These are phyloP conservation scores for Blastocystis sp. DNA, from an alignment of 352 stramenopile genomes.

Conservation along the genomic window DNA sequence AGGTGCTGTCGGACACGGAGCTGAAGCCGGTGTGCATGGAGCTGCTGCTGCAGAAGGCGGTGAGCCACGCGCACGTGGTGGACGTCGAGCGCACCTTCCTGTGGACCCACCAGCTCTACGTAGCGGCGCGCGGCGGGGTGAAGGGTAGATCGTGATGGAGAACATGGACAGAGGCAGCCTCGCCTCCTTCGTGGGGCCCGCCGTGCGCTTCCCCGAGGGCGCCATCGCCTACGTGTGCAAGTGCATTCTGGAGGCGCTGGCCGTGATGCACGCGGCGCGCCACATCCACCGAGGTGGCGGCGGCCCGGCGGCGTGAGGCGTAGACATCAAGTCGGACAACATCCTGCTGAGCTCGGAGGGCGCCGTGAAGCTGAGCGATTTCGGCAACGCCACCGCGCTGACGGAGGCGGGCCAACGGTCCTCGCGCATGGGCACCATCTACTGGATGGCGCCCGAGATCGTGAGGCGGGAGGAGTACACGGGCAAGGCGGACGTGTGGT, in stretches of 20 bases:
- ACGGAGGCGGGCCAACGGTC: conserved; percentile 72
- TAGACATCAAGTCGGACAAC: conserved; percentile 77
- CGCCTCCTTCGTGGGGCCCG: conserved; percentile 77
- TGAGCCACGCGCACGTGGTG: conserved; percentile 75
- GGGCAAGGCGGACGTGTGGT: conserved; percentile 83
- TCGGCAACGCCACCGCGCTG: conserved; percentile 75
- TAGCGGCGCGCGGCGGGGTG: background rate
- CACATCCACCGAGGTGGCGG: conserved; percentile 10
- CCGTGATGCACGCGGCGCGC: conserved; percentile 10
- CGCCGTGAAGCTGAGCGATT: conserved; percentile 74
- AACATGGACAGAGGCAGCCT: conserved; percentile 84
- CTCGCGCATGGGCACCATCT: conserved; percentile 83
- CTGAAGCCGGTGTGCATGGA: conserved; percentile 74
- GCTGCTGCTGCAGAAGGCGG: conserved; percentile 75
- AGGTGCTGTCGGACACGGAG: conserved; percentile 71
- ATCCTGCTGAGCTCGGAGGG: conserved; percentile 73
- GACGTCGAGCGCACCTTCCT: conserved; percentile 72
- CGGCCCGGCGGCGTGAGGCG: background rate
- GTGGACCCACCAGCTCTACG: conserved; percentile 71
- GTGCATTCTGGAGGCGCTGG: conserved; percentile 72
- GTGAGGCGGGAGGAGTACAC: conserved; percentile 86
- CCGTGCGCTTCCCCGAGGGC: conserved; percentile 73
- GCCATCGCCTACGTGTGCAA: conserved; percentile 75
- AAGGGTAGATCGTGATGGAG: conserved; percentile 85
- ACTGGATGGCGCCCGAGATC: conserved; percentile 88